phyloP scores from a whole-genome alignment of 257 asterid genomes.

The Gynochthodes officinalis region DNA sequence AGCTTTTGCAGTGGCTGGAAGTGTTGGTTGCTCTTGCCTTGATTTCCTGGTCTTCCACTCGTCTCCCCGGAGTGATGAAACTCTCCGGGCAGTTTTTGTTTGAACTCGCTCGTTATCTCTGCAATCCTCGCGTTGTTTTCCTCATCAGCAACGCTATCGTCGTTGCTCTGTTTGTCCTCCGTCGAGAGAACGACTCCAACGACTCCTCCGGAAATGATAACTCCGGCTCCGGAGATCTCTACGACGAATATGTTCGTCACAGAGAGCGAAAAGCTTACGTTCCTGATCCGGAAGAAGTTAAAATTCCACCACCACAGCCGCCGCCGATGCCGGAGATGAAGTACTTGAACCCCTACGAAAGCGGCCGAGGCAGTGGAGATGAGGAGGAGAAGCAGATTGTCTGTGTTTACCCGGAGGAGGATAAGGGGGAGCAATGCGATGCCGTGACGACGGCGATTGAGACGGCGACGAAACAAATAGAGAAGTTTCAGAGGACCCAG shows the following conservation, averaged over 20 bases:
- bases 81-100: constrained; percentile 21
- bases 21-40: constrained; percentile 35
- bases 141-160: constrained; percentile 71
- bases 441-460: constrained; percentile 49
- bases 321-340: constrained; percentile 4
- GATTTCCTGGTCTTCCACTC: constrained; percentile 68
- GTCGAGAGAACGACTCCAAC: constrained; percentile 36
- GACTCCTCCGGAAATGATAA: constrained; percentile 4
- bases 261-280: constrained; percentile 27
- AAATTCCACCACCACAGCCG: background rate
- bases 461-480: constrained; percentile 51
- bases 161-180: constrained; percentile 38
- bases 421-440: constrained; percentile 27
- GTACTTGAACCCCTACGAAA: background rate
- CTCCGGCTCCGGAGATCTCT: constrained; percentile 28
- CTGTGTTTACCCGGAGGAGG: constrained; percentile 10
- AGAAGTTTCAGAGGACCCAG: constrained; percentile 67
- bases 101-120: constrained; percentile 27
- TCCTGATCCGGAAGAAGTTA: background rate
- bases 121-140: constrained; percentile 76
- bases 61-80: constrained; percentile 37
- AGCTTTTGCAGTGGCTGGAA: constrained; percentile 44
- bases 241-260: constrained; percentile 43
- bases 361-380: background rate
- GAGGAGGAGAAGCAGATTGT: constrained; percentile 50